Conservation (phyloP, 352 stramenopile genomes). For the Phytophthora syringae region DNA sequence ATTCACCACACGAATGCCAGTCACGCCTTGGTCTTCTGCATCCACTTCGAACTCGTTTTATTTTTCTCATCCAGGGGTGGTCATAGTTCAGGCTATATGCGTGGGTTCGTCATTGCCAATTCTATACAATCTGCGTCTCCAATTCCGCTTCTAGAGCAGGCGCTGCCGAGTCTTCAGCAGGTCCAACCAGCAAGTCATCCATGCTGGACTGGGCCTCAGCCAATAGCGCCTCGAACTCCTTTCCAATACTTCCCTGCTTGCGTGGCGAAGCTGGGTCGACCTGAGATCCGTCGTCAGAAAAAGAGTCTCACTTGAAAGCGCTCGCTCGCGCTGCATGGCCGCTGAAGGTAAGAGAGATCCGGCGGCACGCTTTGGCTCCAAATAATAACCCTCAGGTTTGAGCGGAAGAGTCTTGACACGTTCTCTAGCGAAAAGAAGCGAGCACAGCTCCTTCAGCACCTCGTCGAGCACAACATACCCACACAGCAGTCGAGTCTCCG, state of each 20-base stretch:
- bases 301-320: conserved; percentile 45
- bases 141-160: conserved; percentile 32
- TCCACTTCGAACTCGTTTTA: conserved; percentile 33
- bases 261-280: conserved; percentile 24
- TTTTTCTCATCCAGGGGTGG: conserved; percentile 20
- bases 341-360: conserved; percentile 36
- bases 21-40: neutral
- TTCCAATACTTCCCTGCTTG: conserved; percentile 53
- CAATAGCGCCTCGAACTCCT: conserved; percentile 76
- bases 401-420: conserved; percentile 75
- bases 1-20: too few relatives aligned
- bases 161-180: conserved; percentile 9
- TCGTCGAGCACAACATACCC: conserved; percentile 86
- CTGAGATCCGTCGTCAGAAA: conserved; percentile 57
- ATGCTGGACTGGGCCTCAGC: conserved; percentile 79
- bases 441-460: conserved; percentile 87
- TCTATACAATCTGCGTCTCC: conserved; percentile 44
- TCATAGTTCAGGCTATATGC: conserved; percentile 35
- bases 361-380: conserved; percentile 63
- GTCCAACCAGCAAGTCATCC: conserved; percentile 50
- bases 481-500: conserved; percentile 68
- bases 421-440: conserved; percentile 78
- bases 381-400: conserved; percentile 85
- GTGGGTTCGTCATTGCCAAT: neutral
- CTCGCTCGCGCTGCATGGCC: conserved; percentile 29